These are phyloP conservation scores for Sclerotinia spermophila DNA, from an alignment of 2,329 filamentous ascomycete species.

Conservation along the genomic window DNA sequence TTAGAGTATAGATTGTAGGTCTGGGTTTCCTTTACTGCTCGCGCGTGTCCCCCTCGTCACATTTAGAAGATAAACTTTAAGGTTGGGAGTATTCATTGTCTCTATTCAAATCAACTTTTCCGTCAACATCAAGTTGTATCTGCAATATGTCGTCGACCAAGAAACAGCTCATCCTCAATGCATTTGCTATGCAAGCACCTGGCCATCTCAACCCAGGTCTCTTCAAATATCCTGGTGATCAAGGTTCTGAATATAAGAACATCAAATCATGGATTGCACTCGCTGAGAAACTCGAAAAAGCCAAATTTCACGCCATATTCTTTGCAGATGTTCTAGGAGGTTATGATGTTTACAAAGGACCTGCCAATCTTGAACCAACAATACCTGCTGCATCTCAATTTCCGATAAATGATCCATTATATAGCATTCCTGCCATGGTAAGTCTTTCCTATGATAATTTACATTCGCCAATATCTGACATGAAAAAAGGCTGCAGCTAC, in stretches of 20 bases:
- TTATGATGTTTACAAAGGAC: slow-evolving; percentile 67
- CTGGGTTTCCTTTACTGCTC: background rate
- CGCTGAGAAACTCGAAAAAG: slow-evolving; percentile 56
- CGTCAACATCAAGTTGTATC: background rate
- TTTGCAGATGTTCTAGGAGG: slow-evolving; percentile 64
- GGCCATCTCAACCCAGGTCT: slow-evolving; percentile 54
- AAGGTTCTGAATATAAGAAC: slow-evolving; percentile 58
- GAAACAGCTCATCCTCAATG: slow-evolving; percentile 49
- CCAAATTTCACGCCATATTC: slow-evolving; percentile 64
- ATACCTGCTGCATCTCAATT: slow-evolving; percentile 63
- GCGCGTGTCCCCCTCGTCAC: background rate
- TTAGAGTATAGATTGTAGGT: slow-evolving; percentile 3
- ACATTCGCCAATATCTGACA: background rate
- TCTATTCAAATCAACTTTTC: background rate
- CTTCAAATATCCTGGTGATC: slow-evolving; percentile 62
- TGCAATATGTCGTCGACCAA: slow-evolving; percentile 28
- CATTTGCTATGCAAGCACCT: slow-evolving; percentile 48
- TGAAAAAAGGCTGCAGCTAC: slow-evolving; percentile 46
- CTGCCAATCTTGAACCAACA: slow-evolving; percentile 55
- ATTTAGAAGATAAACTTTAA: background rate
- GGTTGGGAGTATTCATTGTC: background rate
- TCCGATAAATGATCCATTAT: slow-evolving; percentile 67
- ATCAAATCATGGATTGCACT: slow-evolving; percentile 59
- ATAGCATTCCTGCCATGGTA: slow-evolving; percentile 63
- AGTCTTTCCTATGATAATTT: slow-evolving; percentile 29